Conservation (phyloP, 2,329 filamentous ascomycete species). For the Alternaria alternata region DNA sequence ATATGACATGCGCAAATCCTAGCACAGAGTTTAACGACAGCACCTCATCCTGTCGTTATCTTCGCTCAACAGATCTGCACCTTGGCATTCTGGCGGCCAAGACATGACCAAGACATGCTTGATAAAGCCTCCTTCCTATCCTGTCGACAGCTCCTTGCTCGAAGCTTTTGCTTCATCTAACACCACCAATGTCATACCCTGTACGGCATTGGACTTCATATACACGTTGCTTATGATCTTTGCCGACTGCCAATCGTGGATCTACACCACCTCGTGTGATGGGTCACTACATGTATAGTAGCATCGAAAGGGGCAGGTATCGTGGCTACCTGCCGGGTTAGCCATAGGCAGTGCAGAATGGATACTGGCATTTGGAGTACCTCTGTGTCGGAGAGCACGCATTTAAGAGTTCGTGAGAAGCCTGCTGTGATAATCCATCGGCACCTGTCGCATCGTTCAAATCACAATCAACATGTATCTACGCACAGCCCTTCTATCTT, state of each 20-base stretch:
- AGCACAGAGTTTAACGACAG: neutral
- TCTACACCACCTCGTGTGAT: slow-evolving; percentile 19
- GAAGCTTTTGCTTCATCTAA: slow-evolving; percentile 45
- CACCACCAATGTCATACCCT: slow-evolving; percentile 38
- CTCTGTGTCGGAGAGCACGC: slow-evolving; percentile 12
- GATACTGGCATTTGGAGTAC: slow-evolving; percentile 19
- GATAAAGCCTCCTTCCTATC: slow-evolving; percentile 46
- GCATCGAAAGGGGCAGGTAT: slow-evolving; percentile 39
- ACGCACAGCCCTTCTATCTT: slow-evolving; percentile 39
- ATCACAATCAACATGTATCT: slow-evolving; percentile 36
- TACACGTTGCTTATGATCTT: slow-evolving; percentile 26
- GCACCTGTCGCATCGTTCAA: slow-evolving; percentile 11
- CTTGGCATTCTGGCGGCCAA: slow-evolving; percentile 22
- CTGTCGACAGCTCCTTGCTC: slow-evolving; percentile 26
- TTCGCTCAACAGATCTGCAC: slow-evolving; percentile 22
- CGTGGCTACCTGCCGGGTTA: slow-evolving; percentile 40
- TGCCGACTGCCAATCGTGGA: slow-evolving; percentile 31
- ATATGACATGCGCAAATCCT: neutral
- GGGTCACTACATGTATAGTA: slow-evolving; percentile 22
- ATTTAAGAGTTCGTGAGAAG: slow-evolving; percentile 32
- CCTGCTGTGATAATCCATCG: neutral
- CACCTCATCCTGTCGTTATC: neutral
- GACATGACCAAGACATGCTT: slow-evolving; percentile 36
- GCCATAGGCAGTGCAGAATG: slow-evolving; percentile 26
- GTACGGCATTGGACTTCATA: slow-evolving; percentile 28